phyloP scores from a whole-genome alignment of 805 yeast species.

The Starmerella floris region DNA sequence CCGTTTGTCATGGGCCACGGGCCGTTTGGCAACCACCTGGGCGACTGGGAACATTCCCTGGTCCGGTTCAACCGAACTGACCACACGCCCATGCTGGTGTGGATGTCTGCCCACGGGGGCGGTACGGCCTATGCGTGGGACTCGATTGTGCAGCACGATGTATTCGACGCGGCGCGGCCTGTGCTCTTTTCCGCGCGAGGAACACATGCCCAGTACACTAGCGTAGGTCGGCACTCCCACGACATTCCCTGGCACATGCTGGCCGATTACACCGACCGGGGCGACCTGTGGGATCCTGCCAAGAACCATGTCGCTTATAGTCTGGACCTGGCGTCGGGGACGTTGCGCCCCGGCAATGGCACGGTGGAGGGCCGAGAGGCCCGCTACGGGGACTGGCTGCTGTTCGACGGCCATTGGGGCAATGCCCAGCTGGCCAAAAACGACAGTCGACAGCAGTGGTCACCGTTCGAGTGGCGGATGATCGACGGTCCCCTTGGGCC shows the following conservation, averaged over 20 bases:
- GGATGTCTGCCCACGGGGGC: constrained; percentile 99
- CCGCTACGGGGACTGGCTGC: constrained; percentile 61
- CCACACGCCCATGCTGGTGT: constrained; percentile 67
- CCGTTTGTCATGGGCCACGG: constrained; percentile 97
- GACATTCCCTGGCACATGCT: constrained; percentile 86
- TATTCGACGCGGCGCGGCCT: constrained; percentile 36
- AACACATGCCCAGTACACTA: constrained; percentile 91
- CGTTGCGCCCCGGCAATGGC: constrained; percentile 32
- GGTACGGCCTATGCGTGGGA: constrained; percentile 76
- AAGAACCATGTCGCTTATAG: constrained; percentile 71
- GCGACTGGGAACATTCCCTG: constrained; percentile 95
- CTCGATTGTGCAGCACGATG: constrained; percentile 42
- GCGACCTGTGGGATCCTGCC: constrained; percentile 90
- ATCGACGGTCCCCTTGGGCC: constrained; percentile 95
- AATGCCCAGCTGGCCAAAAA: constrained; percentile 49
- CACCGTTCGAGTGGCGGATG: constrained; percentile 78
- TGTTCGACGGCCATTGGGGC: constrained; percentile 81
- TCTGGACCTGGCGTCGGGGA: constrained; percentile 40
- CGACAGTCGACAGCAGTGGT: constrained; percentile 76
- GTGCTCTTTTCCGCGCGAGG: constrained; percentile 84
- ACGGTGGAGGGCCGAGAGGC: constrained; percentile 39
- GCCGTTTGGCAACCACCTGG: constrained; percentile 93
- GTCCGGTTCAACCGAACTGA: constrained; percentile 53
- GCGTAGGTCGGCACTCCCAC: constrained; percentile 93
- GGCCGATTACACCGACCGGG: constrained; percentile 88